phyloP scores from a whole-genome alignment of 2,329 filamentous ascomycete species.

The Hypoxylon sp. region DNA sequence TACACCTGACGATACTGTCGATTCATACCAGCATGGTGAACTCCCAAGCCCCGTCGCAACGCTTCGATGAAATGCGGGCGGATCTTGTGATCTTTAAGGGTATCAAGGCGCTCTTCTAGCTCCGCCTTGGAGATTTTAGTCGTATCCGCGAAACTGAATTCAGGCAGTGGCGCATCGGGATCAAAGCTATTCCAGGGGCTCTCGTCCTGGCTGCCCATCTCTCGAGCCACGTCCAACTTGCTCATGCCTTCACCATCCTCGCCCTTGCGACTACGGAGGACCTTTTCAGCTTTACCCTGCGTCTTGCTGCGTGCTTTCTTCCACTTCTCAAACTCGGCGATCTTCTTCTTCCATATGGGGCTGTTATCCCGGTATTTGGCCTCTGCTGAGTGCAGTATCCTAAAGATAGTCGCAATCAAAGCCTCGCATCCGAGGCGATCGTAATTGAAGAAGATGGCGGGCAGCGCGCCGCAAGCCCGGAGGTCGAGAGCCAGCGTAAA shows the following conservation, averaged over 20 bases:
- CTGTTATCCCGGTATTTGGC: slow-evolving; percentile 67
- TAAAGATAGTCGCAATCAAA: slow-evolving; percentile 65
- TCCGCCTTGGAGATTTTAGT: slow-evolving; percentile 71
- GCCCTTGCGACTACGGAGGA: slow-evolving; percentile 54
- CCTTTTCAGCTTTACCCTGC: slow-evolving; percentile 55
- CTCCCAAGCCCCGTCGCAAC: slow-evolving; percentile 76
- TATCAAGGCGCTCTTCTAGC: slow-evolving; percentile 65
- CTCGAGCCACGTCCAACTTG: slow-evolving; percentile 69
- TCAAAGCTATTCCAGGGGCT: slow-evolving; percentile 75
- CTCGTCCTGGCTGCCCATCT: slow-evolving; percentile 67
- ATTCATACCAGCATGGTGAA: slow-evolving; percentile 86
- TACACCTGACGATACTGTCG: slow-evolving; percentile 77
- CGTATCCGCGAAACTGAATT: slow-evolving; percentile 75
- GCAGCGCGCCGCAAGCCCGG: slow-evolving; percentile 74
- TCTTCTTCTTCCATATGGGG: slow-evolving; percentile 70
- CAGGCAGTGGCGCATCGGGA: slow-evolving; percentile 71
- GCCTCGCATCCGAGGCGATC: slow-evolving; percentile 75
- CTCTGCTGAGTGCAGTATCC: slow-evolving; percentile 68
- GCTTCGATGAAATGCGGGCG: slow-evolving; percentile 68
- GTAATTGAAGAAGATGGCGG: slow-evolving; percentile 83
- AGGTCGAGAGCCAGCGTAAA: slow-evolving; percentile 71
- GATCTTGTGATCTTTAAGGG: slow-evolving; percentile 66
- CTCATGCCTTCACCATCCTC: slow-evolving; percentile 62
- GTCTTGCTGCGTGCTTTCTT: slow-evolving; percentile 58
- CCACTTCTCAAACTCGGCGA: slow-evolving; percentile 70